Percentiles rank a stretch among this genome's conserved stretches.
These are phyloP conservation scores for Diaporthe vaccinii DNA, from an alignment of 2,329 filamentous ascomycete species.

Conservation along the genomic window DNA sequence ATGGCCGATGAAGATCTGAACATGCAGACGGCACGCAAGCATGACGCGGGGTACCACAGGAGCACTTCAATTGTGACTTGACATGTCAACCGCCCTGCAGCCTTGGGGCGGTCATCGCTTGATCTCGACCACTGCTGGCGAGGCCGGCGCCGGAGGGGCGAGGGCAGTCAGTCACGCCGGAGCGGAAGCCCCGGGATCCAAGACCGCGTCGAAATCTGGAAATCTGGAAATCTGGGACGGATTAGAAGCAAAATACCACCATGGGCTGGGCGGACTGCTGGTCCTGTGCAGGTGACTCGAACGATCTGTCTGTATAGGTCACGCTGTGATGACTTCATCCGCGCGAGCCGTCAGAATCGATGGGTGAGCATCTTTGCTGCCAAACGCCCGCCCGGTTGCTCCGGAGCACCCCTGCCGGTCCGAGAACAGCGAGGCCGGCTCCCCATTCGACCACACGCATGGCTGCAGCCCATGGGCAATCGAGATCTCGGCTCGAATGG, in stretches of 20 bases:
- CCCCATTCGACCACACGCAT: constrained; percentile 4
- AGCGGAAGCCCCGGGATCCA: constrained; percentile 25
- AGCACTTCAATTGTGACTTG: not conserved
- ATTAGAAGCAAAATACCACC: not conserved
- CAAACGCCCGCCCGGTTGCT: not conserved
- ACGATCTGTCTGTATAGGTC: constrained; percentile 14
- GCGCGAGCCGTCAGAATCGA: not conserved
- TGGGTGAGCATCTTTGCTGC: not conserved
- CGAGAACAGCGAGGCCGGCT: not conserved
- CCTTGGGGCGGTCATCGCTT: not conserved
- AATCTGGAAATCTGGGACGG: not conserved
- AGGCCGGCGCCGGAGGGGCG: constrained; percentile 7
- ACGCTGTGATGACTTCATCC: constrained; percentile 38
- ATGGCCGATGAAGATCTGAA: constrained; percentile 18
- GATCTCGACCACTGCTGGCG: constrained; percentile 1
- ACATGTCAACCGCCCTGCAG: not conserved
- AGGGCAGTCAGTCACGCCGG: constrained; percentile 2
- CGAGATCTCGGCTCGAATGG: constrained; percentile 9
- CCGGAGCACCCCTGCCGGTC: constrained; percentile 21
- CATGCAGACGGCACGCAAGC: constrained; percentile 14
- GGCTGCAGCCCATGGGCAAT: not conserved
- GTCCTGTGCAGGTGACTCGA: not conserved
- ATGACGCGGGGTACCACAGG: not conserved
- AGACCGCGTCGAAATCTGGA: not conserved
- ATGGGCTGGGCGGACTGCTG: not conserved